A percentile compares a stretch with the other conserved stretches of the same genome.
phyloP scores from a whole-genome alignment of 768 basidiomycete species.

The Lactarius trivialis region DNA sequence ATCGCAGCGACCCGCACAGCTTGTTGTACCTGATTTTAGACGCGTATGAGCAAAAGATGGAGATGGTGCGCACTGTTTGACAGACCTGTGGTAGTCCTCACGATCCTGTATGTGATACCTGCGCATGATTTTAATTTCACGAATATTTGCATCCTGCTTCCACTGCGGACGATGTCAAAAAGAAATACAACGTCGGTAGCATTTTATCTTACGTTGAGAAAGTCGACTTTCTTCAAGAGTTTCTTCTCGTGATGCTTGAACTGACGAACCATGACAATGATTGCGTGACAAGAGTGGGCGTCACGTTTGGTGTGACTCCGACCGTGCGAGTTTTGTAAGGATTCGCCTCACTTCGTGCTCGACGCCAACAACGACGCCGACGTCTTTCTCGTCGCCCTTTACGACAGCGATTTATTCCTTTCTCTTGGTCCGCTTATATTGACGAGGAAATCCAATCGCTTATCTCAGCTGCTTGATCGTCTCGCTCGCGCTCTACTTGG shows the following conservation, averaged over 20 bases:
- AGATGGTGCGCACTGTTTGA: slow-evolving; percentile 12
- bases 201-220: slow-evolving; percentile 62
- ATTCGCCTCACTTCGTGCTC: slow-evolving; percentile 25
- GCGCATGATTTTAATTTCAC: slow-evolving; percentile 92
- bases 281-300: slow-evolving; percentile 4
- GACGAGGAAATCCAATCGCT: slow-evolving; percentile 23
- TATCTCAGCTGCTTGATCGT: slow-evolving; percentile 23
- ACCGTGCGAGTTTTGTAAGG: slow-evolving; percentile 24
- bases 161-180: slow-evolving; percentile 47
- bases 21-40: slow-evolving; percentile 72
- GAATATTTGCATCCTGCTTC: slow-evolving; percentile 89
- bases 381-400: slow-evolving; percentile 10
- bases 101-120: slow-evolving; percentile 92
- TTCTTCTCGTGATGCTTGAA: slow-evolving; percentile 96
- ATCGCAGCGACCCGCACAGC: slow-evolving; percentile 79
- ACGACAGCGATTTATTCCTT: slow-evolving; percentile 17
- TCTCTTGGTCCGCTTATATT: slow-evolving; percentile 13
- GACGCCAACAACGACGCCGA: slow-evolving; percentile 22
- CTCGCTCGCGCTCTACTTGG: slow-evolving; percentile 19
- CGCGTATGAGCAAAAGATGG: slow-evolving; percentile 2
- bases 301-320: slow-evolving; percentile 22
- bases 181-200: not conserved
- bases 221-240: slow-evolving; percentile 93
- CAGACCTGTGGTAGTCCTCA: slow-evolving; percentile 88
- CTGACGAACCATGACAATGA: slow-evolving; percentile 68